A percentile compares a stretch with the other conserved stretches of the same genome.
These are phyloP conservation scores for Sugiyamaella castrensis DNA, from an alignment of 1,139 yeast species.

Conservation along the genomic window DNA sequence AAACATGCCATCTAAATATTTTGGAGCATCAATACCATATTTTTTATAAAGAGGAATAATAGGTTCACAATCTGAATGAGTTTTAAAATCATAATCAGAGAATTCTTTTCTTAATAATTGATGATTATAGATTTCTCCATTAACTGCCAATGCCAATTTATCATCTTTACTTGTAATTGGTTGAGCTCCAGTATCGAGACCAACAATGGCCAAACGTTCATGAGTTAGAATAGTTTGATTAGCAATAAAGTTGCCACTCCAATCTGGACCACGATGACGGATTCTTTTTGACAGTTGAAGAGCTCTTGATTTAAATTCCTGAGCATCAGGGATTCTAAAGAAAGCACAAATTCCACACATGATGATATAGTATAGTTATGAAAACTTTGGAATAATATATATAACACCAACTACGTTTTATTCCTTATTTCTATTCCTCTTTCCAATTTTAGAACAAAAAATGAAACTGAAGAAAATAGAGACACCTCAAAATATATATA, in stretches of 20 bases:
- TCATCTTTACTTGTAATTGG: slow-evolving; percentile 85
- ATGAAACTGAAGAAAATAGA: slow-evolving; percentile 1
- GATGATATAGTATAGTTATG: neutral
- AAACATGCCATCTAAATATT: slow-evolving; percentile 94
- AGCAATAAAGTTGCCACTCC: slow-evolving; percentile 86
- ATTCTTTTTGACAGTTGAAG: slow-evolving; percentile 83
- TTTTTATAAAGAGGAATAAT: slow-evolving; percentile 88
- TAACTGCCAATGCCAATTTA: slow-evolving; percentile 73
- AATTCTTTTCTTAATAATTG: slow-evolving; percentile 78
- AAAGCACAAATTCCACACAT: slow-evolving; percentile 99
- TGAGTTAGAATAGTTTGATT: slow-evolving; percentile 80
- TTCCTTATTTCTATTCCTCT: too few species aligned
- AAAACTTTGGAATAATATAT: neutral
- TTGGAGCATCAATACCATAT: slow-evolving; percentile 87
- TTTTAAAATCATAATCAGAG: slow-evolving; percentile 68
- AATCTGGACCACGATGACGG: slow-evolving; percentile 99
- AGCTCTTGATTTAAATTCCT: slow-evolving; percentile 80
- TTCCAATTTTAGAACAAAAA: neutral
- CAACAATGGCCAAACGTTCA: slow-evolving; percentile 90
- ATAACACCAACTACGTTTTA: neutral
- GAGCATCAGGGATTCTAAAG: slow-evolving; percentile 74
- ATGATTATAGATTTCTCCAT: slow-evolving; percentile 98
- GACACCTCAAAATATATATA: too few species aligned
- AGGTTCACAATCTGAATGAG: slow-evolving; percentile 94
- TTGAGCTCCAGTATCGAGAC: slow-evolving; percentile 95